Evolutionary conservation across 2,329 filamentous ascomycete species (phyloP).

Genomic region (Aureobasidium musti): DNA sequence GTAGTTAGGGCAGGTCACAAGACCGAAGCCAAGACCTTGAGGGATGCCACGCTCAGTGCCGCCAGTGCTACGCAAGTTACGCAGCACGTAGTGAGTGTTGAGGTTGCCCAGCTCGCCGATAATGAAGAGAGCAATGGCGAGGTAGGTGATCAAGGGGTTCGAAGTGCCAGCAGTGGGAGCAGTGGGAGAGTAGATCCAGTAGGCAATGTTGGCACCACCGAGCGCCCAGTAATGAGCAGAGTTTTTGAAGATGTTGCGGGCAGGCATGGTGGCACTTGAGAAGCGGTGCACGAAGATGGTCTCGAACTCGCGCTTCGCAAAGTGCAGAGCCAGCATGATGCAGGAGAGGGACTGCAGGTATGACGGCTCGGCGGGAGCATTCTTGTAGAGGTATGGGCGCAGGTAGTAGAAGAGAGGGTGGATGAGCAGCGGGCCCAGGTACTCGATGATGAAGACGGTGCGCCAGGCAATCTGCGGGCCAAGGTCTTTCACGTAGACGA

Average conservation of each 20-base stretch:
- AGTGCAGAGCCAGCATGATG: slow-evolving; percentile 75
- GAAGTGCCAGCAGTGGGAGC: slow-evolving; percentile 59
- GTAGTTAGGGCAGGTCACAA: slow-evolving; percentile 97
- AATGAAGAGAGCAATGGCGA: slow-evolving; percentile 70
- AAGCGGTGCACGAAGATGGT: slow-evolving; percentile 95
- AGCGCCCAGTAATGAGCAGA: slow-evolving; percentile 90
- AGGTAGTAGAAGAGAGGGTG: slow-evolving; percentile 72
- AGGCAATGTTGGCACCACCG: slow-evolving; percentile 76
- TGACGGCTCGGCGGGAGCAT: slow-evolving; percentile 54
- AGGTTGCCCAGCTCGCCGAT: slow-evolving; percentile 81
- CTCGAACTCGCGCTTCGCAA: slow-evolving; percentile 92
- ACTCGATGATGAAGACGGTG: slow-evolving; percentile 94
- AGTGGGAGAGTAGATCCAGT: slow-evolving; percentile 79
- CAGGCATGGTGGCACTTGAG: slow-evolving; percentile 91
- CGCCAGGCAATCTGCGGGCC: slow-evolving; percentile 93
- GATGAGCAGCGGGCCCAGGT: slow-evolving; percentile 86
- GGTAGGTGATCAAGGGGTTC: slow-evolving; percentile 60
- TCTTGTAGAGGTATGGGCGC: slow-evolving; percentile 71
- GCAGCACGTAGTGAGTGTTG: slow-evolving; percentile 75
- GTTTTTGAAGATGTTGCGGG: slow-evolving; percentile 90
- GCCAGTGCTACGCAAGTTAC: slow-evolving; percentile 72
- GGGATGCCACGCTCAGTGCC: slow-evolving; percentile 88
- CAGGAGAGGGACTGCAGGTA: slow-evolving; percentile 72
- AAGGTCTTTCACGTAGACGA: slow-evolving; percentile 86
- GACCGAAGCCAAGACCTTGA: slow-evolving; percentile 75